Evolutionary conservation across 2,329 filamentous ascomycete species (phyloP).

Genomic region (Chrysoporthe puriensis): DNA sequence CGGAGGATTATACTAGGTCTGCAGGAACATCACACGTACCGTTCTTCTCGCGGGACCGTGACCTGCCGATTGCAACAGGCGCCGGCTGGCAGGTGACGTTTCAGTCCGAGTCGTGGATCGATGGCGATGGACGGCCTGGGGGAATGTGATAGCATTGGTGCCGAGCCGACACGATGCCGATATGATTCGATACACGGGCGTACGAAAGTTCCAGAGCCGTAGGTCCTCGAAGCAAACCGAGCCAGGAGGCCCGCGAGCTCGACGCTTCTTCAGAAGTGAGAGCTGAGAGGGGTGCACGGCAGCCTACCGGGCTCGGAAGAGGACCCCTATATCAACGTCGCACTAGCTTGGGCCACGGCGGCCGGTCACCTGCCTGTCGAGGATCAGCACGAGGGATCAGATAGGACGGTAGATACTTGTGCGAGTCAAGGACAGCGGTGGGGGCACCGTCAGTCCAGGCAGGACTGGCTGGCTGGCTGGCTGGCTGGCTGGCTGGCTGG

Average conservation of each 20-base stretch:
- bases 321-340: background rate
- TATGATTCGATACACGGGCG: background rate
- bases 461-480: background rate
- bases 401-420: background rate
- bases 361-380: conserved; percentile 15
- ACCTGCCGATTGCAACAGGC: conserved; percentile 9
- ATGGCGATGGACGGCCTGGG: background rate
- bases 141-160: background rate
- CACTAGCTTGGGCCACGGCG: background rate
- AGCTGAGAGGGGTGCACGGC: too few relatives aligned
- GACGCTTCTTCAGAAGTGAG: background rate
- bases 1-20: too few relatives aligned
- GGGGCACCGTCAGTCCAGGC: background rate
- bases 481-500: background rate
- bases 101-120: conserved; percentile 19
- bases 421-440: background rate
- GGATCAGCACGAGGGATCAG: conserved; percentile 19
- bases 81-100: background rate
- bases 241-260: too few relatives aligned
- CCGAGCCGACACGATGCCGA: background rate
- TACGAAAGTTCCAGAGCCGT: background rate
- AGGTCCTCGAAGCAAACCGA: background rate
- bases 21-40: background rate
- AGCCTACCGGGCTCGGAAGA: background rate
- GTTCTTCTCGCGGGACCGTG: background rate